A percentile compares a stretch with the other conserved stretches of the same genome.
These are phyloP conservation scores for Colletotrichum melonis DNA, from an alignment of 2,329 filamentous ascomycete genomes.

Conservation along the genomic window DNA sequence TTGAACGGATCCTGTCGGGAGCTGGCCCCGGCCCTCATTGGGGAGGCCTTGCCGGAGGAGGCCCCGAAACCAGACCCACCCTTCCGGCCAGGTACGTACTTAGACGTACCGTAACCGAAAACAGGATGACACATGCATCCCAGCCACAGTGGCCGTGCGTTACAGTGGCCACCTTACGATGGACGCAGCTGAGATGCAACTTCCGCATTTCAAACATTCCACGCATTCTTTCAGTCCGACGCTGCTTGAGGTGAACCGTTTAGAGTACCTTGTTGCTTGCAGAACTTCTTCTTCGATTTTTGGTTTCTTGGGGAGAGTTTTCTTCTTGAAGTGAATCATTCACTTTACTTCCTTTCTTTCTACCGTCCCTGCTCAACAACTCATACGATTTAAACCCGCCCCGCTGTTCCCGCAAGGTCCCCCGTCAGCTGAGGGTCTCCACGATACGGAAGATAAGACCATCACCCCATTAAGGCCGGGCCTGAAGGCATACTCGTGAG, in stretches of 20 bases:
- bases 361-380: not conserved
- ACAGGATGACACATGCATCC: conserved; percentile 1
- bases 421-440: conserved; percentile 3
- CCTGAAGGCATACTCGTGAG: not conserved
- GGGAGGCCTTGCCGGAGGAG: not conserved
- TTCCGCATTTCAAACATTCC: conserved; percentile 3
- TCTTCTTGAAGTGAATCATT: not conserved
- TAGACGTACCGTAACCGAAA: not conserved
- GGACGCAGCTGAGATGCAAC: conserved; percentile 12
- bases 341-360: not conserved
- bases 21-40: not conserved
- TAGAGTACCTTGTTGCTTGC: not conserved
- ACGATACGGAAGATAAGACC: conserved; percentile 14
- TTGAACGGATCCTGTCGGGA: not conserved
- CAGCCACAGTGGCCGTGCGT: conserved; percentile 18
- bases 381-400: not conserved
- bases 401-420: conserved; percentile 12
- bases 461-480: not conserved
- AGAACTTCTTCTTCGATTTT: not conserved
- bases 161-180: conserved; percentile 16
- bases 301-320: not conserved
- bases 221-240: not conserved
- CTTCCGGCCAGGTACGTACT: not conserved
- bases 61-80: not conserved
- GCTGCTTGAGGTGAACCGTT: not conserved